Conservation (phyloP, 768 basidiomycete species). For the Mycena polygramma region DNA sequence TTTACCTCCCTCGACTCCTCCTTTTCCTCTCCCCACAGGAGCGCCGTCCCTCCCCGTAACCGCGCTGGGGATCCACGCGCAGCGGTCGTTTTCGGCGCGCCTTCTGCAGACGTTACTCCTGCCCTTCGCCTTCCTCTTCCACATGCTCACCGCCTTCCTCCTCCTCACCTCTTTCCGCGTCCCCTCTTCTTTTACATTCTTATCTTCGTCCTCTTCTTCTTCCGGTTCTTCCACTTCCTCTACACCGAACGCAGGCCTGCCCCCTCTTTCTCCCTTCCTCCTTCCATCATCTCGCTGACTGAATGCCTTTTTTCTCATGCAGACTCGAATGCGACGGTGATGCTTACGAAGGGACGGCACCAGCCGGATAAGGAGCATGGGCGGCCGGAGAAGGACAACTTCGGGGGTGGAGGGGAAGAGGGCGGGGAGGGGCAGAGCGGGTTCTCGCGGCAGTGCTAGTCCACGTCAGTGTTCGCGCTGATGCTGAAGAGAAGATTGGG, state of each 20-base stretch:
- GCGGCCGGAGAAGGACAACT: slow-evolving; percentile 56
- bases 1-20: not conserved
- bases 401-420: slow-evolving; percentile 47
- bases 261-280: not conserved
- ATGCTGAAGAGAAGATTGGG: no score
- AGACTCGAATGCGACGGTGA: slow-evolving; percentile 41
- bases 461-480: no score
- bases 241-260: slow-evolving; percentile 14
- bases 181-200: not conserved
- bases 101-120: slow-evolving; percentile 25
- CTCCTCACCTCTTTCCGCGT: slow-evolving; percentile 12
- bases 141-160: slow-evolving; percentile 17
- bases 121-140: slow-evolving; percentile 33
- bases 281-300: not conserved
- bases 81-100: slow-evolving; percentile 20
- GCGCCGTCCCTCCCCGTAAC: slow-evolving; percentile 17
- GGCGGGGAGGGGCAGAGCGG: slow-evolving; percentile 47
- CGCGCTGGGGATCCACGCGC: slow-evolving; percentile 9
- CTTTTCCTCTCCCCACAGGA: not conserved
- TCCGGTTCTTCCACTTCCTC: not conserved
- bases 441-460: slow-evolving; percentile 56
- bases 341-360: slow-evolving; percentile 40
- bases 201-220: not conserved
- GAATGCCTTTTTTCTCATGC: not conserved
- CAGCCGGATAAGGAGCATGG: slow-evolving; percentile 57